A percentile compares a stretch with the other conserved stretches of the same genome.
These are phyloP conservation scores for Kurtzmaniella quercitrusa DNA, from an alignment of 1,139 yeast species.

Conservation along the genomic window DNA sequence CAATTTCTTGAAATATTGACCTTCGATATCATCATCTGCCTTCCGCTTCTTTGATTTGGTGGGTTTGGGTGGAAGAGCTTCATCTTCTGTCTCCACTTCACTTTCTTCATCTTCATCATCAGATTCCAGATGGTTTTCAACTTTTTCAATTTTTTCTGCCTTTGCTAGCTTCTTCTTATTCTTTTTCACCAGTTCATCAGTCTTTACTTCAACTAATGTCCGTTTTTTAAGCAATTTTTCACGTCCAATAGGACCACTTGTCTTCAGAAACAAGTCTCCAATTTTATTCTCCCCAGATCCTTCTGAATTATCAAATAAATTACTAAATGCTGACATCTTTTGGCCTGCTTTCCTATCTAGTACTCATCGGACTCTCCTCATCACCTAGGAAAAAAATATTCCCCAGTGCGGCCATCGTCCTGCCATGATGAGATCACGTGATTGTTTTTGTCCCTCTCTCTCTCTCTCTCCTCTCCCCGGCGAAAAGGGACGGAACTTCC, in stretches of 20 bases:
- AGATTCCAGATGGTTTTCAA: neutral
- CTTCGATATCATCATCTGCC: constrained; percentile 45
- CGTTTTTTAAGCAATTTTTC: constrained; percentile 22
- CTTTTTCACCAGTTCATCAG: constrained; percentile 13
- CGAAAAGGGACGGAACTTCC: neutral
- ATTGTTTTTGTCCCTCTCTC: too few species aligned
- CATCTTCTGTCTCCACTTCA: constrained; percentile 11
- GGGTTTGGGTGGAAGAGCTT: constrained; percentile 11
- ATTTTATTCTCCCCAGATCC: constrained; percentile 36
- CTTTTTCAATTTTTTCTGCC: constrained; percentile 7
- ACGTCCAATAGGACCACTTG: constrained; percentile 35
- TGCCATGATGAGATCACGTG: too few species aligned
- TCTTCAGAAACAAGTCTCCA: constrained; percentile 34
- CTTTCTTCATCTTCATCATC: constrained; percentile 13
- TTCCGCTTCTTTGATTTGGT: constrained; percentile 17
- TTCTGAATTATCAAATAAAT: constrained; percentile 27
- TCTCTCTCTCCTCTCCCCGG: neutral
- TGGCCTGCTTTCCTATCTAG: neutral
- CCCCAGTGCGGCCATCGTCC: neutral
- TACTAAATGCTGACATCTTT: constrained; percentile 33
- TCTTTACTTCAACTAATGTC: constrained; percentile 20
- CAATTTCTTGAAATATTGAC: constrained; percentile 40
- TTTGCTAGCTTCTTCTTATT: constrained; percentile 10
- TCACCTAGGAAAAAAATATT: neutral
- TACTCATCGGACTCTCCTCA: neutral